phyloP scores from a whole-genome alignment of 768 basidiomycete genomes.

The Termitomyces sp. region DNA sequence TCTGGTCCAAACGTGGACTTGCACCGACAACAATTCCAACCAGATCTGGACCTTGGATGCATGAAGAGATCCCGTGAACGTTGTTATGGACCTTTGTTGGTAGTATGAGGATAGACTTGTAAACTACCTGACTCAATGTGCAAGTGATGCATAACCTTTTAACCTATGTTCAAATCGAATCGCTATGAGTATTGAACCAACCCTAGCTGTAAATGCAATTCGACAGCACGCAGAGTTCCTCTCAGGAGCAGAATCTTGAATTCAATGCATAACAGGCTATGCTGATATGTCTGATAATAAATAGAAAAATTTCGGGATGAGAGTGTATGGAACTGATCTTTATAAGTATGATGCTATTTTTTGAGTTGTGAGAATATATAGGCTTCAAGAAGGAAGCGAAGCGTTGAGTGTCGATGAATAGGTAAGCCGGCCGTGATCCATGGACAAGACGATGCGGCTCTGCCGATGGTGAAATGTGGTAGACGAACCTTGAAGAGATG shows the following conservation, averaged over 20 bases:
- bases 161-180: neutral
- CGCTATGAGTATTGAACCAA: neutral
- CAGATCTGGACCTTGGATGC: slow-evolving; percentile 26
- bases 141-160: neutral
- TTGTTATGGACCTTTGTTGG: neutral
- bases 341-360: too few relatives aligned
- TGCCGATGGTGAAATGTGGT: too few relatives aligned
- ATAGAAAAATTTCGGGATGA: too few relatives aligned
- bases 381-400: too few relatives aligned
- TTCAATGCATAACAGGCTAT: neutral
- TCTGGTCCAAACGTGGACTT: slow-evolving; percentile 27
- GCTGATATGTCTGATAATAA: neutral
- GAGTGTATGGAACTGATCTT: too few relatives aligned
- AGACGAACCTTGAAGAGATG: too few relatives aligned
- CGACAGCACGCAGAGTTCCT: too few relatives aligned
- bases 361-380: too few relatives aligned
- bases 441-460: too few relatives aligned
- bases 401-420: too few relatives aligned
- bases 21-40: slow-evolving; percentile 24
- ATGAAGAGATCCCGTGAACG: neutral
- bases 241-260: neutral
- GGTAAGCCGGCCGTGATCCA: too few relatives aligned
- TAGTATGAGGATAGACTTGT: neutral
- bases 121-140: neutral
- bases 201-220: too few relatives aligned